Evolutionary conservation across 805 yeast genomes (phyloP).

Genomic region (Teunomyces cretensis): DNA sequence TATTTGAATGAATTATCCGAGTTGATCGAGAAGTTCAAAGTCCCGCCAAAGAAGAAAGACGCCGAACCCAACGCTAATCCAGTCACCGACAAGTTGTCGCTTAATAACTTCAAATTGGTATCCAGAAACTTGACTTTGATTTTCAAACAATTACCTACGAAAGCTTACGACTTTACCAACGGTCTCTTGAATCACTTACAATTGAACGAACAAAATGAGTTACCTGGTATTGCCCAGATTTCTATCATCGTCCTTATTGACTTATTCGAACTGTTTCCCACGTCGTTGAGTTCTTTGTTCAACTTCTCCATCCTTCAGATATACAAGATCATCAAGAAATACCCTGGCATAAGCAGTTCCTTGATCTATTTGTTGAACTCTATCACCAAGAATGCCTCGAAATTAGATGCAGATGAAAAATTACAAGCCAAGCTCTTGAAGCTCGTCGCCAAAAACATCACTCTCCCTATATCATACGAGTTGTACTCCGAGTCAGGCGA

Average conservation of each 20-base stretch:
- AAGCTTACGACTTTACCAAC: conserved; percentile 39
- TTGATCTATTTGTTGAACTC: conserved; percentile 31
- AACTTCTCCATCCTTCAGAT: conserved; percentile 34
- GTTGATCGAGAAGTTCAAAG: conserved; percentile 24
- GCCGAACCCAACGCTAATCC: conserved; percentile 1
- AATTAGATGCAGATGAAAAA: conserved; percentile 41
- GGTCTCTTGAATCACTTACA: conserved; percentile 27
- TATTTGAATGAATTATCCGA: conserved; percentile 24
- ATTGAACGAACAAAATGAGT: conserved; percentile 15
- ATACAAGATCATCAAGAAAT: conserved; percentile 40
- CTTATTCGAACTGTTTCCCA: conserved; percentile 36
- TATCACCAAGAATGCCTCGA: conserved; percentile 34
- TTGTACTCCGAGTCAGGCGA: conserved; percentile 15
- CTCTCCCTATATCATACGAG: conserved; percentile 18
- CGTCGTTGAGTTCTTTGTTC: conserved; percentile 34
- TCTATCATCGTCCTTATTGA: conserved; percentile 36
- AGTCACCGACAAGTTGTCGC: conserved; percentile 1
- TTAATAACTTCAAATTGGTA: conserved; percentile 19
- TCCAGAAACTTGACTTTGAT: conserved; percentile 28
- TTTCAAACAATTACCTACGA: conserved; percentile 30
- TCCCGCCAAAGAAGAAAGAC: conserved; percentile 8
- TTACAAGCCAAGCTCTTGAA: conserved; percentile 35
- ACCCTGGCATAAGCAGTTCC: conserved; percentile 22
- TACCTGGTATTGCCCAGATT: conserved; percentile 18
- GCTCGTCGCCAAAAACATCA: conserved; percentile 29